Percentiles rank a stretch among this genome's conserved stretches.
These are phyloP conservation scores for Drechslera avenae DNA, from an alignment of 2,329 filamentous ascomycete species.

Conservation along the genomic window DNA sequence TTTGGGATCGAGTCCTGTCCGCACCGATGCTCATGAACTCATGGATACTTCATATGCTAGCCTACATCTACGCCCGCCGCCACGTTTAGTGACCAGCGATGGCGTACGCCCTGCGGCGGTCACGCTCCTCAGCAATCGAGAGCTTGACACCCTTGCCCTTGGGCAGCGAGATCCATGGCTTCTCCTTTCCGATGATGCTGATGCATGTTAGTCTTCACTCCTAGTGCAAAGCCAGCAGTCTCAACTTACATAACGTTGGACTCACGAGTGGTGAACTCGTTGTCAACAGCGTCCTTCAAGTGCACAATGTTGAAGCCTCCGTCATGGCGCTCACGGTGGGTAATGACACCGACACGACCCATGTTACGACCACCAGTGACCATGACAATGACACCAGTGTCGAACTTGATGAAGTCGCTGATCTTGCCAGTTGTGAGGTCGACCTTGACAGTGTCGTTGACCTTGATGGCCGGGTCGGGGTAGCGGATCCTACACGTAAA, in stretches of 20 bases:
- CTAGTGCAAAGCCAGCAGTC: too few relatives aligned
- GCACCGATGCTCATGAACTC: conserved; percentile 34
- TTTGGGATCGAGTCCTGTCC: conserved; percentile 35
- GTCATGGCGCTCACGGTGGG: conserved; percentile 99
- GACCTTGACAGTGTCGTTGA: conserved; percentile 99
- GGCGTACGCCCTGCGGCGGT: conserved; percentile 82
- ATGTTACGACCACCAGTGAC: conserved; percentile 99
- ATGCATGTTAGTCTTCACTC: conserved; percentile 16
- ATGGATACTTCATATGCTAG: conserved; percentile 36
- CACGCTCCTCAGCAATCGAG: conserved; percentile 97
- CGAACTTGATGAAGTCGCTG: conserved; percentile 96
- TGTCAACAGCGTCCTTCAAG: conserved; percentile 99
- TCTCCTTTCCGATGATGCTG: conserved; percentile 90
- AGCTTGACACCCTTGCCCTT: conserved; percentile 99
- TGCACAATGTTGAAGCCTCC: conserved; percentile 99
- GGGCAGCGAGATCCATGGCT: conserved; percentile 99
- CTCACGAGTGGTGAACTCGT: conserved; percentile 99
- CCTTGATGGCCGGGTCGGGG: conserved; percentile 97
- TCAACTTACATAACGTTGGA: conserved; percentile 81
- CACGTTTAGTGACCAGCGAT: conserved; percentile 57
- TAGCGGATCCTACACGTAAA: conserved; percentile 82
- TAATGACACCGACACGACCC: conserved; percentile 99
- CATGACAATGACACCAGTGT: conserved; percentile 98
- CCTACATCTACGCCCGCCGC: conserved; percentile 20
- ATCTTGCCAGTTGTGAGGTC: conserved; percentile 97